Evolutionary conservation across 768 basidiomycete species (phyloP).

Genomic region (Lactarius tabidus): DNA sequence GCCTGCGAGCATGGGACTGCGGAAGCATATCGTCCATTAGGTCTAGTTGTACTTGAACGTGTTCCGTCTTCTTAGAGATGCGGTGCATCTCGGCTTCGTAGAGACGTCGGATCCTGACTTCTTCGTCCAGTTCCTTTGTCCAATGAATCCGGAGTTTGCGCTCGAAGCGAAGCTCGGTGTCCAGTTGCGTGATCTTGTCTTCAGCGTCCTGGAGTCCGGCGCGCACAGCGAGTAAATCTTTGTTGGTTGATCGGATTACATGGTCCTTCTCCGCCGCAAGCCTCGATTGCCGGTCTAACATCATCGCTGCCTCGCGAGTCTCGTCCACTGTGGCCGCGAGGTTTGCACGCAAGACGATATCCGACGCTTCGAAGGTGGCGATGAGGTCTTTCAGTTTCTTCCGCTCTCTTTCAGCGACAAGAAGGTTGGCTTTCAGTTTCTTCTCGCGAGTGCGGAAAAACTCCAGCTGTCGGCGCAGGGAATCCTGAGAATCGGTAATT

Average conservation of each 20-base stretch:
- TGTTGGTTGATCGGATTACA: background rate
- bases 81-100: background rate
- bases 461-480: background rate
- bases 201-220: background rate
- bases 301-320: background rate
- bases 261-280: conserved; percentile 6
- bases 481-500: background rate
- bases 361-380: conserved; percentile 4
- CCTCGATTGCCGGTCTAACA: background rate
- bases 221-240: background rate
- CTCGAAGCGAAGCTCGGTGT: background rate
- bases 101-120: background rate
- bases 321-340: background rate
- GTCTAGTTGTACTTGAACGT: background rate
- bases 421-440: background rate
- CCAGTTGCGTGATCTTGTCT: background rate
- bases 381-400: background rate
- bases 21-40: background rate
- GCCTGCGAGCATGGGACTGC: background rate
- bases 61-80: background rate
- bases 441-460: conserved; percentile 1
- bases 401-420: background rate
- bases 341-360: background rate
- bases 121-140: too few species aligned
- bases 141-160: background rate